Base-by-base conservation (phyloP, 2,329 filamentous ascomycete genomes). In the Botrytis sinoallii region DNA sequence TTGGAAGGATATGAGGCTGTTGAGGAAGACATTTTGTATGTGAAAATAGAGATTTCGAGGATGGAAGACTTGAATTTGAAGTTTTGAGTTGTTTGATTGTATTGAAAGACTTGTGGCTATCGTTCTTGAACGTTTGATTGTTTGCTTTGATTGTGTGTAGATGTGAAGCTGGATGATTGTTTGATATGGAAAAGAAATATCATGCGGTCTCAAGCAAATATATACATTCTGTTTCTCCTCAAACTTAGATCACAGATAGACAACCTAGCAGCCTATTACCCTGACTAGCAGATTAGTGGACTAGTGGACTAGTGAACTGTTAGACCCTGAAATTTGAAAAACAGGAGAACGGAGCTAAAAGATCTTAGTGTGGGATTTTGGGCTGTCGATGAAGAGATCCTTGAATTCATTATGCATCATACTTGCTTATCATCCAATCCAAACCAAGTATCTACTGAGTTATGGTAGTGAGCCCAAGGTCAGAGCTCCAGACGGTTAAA, bases 251-350 rank as follows among this genome's bases (percentile, higher is more conserved):
- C 25, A 67, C 6, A n/a, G 20, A 48, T 29, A 63, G 32, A 35
- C 32, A 5, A 60, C 57, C 57, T 25, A 25, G 20, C 32, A 5
- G 1, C 57, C 57, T 35, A 5, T 32, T 57, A 57, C 52, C 52
- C 52, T 29, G 52, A 57, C 52, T 57, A 57, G 52, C 40, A n/a
- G 12, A 63, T 35, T 63, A n/a, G 7, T n/a, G 38, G 60, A 29
- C 60, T 32, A 32, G 32, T 42, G 4, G 29, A 9, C 29, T 16
- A 65, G 40, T 44, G 20, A 29, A 32, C 40, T 32, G 40, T 46
- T 67, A 67, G 64, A 67, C 64, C 64, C 44, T 52, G 64, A 67
- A 67, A 67, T 44, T 32, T 52, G 64, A 40, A 52, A 67, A 48
- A 52, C 44, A 67, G 44, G 44, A 67, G 44, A 38, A 67, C 44